Conservation (phyloP, 768 basidiomycete species). For the Lentinula boryana region DNA sequence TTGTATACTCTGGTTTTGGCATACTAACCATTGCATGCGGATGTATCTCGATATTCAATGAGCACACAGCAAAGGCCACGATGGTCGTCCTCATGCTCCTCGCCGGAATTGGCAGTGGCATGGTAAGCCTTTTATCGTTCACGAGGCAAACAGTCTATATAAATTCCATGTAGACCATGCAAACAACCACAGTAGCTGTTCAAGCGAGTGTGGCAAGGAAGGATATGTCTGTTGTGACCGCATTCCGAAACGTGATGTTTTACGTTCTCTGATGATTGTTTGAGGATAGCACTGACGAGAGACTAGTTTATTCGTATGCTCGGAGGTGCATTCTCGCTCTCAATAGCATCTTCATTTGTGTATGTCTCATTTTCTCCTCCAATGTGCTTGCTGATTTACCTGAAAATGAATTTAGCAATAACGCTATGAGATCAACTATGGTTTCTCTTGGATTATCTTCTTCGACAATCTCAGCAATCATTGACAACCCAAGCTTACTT, state of each 20-base stretch:
- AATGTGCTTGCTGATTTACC: not conserved
- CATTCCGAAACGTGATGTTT: conserved; percentile 45
- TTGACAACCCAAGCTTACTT: conserved; percentile 41
- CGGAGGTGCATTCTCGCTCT: conserved; percentile 64
- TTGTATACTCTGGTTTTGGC: conserved; percentile 57
- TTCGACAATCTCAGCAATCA: conserved; percentile 32
- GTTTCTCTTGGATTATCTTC: conserved; percentile 27
- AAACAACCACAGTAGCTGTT: conserved; percentile 64
- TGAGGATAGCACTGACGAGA: not conserved
- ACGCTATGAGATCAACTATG: conserved; percentile 39
- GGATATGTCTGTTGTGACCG: conserved; percentile 77
- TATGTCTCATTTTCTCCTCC: conserved; percentile 15
- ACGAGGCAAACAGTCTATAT: not conserved
- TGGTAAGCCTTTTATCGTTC: conserved; percentile 28
- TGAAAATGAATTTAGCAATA: conserved; percentile 27
- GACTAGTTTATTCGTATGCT: conserved; percentile 59
- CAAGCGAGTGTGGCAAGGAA: conserved; percentile 65
- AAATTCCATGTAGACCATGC: conserved; percentile 35
- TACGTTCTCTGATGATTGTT: not conserved
- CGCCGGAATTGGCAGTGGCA: conserved; percentile 55
- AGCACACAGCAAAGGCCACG: conserved; percentile 38
- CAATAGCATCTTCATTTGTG: conserved; percentile 57
- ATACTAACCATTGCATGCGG: conserved; percentile 70
- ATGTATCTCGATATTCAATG: conserved; percentile 57
- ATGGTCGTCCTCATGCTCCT: conserved; percentile 59